phyloP scores from a whole-genome alignment of 306 rosid species.

The Hippophae gyantsensis region DNA sequence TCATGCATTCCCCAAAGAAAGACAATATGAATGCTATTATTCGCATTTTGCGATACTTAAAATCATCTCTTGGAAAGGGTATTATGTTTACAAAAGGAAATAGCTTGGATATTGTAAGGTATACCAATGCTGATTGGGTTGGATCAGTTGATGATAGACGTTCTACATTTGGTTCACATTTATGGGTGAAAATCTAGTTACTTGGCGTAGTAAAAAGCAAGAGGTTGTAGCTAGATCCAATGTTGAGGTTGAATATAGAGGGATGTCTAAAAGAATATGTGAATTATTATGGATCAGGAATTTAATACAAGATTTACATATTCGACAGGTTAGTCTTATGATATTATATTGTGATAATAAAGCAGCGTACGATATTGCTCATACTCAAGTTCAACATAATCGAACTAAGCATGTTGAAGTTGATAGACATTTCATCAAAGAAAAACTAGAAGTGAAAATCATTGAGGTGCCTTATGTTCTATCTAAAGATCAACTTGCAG shows the following conservation, averaged over 20 bases:
- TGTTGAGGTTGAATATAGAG: background rate
- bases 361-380: background rate
- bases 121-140: background rate
- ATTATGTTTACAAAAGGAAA: background rate
- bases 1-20: slow-evolving; percentile 2
- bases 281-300: too few relatives aligned
- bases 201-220: background rate
- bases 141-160: background rate
- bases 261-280: background rate
- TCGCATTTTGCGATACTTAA: background rate
- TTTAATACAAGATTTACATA: too few relatives aligned
- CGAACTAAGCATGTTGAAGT: background rate
- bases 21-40: slow-evolving; percentile 5
- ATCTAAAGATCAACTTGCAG: background rate
- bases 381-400: background rate
- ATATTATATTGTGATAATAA: too few relatives aligned
- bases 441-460: background rate
- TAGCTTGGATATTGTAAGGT: background rate
- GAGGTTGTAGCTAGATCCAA: background rate
- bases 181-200: background rate
- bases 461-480: slow-evolving; percentile 2
- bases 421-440: background rate
- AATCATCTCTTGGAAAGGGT: slow-evolving; percentile 1
- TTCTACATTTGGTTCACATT: background rate
- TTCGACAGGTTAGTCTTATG: too few relatives aligned